Conservation (phyloP, 768 basidiomycete genomes). For the Tephrocybe sp. region DNA sequence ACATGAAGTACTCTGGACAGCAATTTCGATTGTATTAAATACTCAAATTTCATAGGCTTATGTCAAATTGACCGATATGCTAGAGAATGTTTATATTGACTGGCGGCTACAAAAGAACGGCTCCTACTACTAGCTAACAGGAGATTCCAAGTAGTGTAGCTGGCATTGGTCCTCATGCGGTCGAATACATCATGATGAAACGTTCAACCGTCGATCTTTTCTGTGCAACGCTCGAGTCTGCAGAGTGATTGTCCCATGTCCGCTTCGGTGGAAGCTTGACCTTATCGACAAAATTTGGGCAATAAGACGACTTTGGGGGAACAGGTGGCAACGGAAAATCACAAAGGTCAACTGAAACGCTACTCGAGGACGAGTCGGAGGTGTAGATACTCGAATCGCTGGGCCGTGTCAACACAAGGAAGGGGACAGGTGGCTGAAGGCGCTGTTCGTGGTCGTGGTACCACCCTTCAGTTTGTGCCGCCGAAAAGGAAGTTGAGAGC, state of each 20-base stretch:
- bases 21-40: too few relatives aligned
- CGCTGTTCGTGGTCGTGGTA: slow-evolving; percentile 9
- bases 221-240: slow-evolving; percentile 13
- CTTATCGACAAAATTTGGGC: slow-evolving; percentile 17
- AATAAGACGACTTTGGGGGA: slow-evolving; percentile 17
- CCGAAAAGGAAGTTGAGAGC: slow-evolving; percentile 12
- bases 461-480: slow-evolving; percentile 14
- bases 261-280: slow-evolving; percentile 13
- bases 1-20: too few relatives aligned
- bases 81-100: too few relatives aligned
- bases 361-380: slow-evolving; percentile 35
- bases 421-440: slow-evolving; percentile 20
- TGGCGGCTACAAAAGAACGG: too few relatives aligned
- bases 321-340: slow-evolving; percentile 46
- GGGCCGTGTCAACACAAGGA: slow-evolving; percentile 33
- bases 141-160: too few relatives aligned
- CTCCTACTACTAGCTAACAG: too few relatives aligned
- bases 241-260: slow-evolving; percentile 16
- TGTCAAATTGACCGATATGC: too few relatives aligned
- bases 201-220: slow-evolving; percentile 21
- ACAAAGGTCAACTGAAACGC: slow-evolving; percentile 38
- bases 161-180: slow-evolving; percentile 5
- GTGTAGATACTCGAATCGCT: slow-evolving; percentile 31
- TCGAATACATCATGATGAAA: slow-evolving; percentile 23
- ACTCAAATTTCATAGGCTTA: too few relatives aligned